Base-by-base conservation (phyloP, 257 asterid species). In the Solanum pinnatisectum region DNA sequence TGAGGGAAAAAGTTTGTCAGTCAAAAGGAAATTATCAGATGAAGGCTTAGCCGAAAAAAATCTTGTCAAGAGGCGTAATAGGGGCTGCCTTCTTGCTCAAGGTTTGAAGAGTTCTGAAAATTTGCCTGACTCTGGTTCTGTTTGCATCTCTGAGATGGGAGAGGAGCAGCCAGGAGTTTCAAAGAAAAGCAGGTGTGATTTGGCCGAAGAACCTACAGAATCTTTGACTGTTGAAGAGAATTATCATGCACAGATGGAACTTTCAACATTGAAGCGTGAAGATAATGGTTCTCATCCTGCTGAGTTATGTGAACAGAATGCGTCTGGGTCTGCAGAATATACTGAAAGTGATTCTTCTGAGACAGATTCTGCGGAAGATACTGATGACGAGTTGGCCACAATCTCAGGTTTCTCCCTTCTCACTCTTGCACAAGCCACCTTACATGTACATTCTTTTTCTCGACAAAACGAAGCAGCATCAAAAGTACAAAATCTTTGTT, bases 301-400 rank as follows among this genome's bases (percentile, higher is more conserved):
- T 87, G 95, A 91, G 85, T 87, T 79, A 68, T 93, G 93, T 87
- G 97, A 93, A 89, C 96, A 94, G 88, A 93, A 89, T 86, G 90
- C 89, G 76, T 93, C 97, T 81, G 98, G 92, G 18, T 95, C 98
- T 85, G 92, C 96, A 16, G 99, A 96, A 91, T 97, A 94, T 90
- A 95, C 98, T 59, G 99, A 95, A 94, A 96, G 98, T 25, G 99
- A 96, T 92, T 94, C 98, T 91, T 94, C 97, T 32, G 98, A 93
- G 85, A 92, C 98, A n/a, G 98, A 96, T 92, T 94, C 99, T 86
- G 77, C 90, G 84, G 98, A 96, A 5, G 99, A 96, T 91, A 91
- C 97, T 56, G 98, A 96, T 91, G 98, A 93, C 5, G 95, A 94
- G 40, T 88, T 94, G 94, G 90, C 90, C 89, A 93, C 92, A 73